A percentile compares a stretch with the other conserved stretches of the same genome.
These are phyloP conservation scores for Platanthera guangdongensis DNA, from an alignment of 106 monocot species.

Conservation along the genomic window DNA sequence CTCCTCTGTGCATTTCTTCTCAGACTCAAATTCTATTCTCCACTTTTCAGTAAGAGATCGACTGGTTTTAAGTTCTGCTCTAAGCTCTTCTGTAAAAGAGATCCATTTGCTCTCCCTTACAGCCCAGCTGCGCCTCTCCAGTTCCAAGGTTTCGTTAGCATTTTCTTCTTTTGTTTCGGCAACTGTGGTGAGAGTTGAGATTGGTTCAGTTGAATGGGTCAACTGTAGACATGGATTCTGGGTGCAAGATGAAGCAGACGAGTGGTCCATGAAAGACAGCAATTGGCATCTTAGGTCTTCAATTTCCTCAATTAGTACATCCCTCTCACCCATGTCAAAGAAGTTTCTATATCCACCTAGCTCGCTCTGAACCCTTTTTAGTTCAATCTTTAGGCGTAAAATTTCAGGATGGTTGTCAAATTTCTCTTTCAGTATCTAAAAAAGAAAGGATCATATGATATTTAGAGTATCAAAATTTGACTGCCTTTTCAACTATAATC, in stretches of 20 bases:
- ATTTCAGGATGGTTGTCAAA: constrained; percentile 93
- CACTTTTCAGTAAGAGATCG: constrained; percentile 48
- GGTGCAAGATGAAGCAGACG: constrained; percentile 23
- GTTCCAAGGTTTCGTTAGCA: constrained; percentile 30
- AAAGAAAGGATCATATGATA: background rate
- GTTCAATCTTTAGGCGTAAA: constrained; percentile 55
- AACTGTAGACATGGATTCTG: constrained; percentile 37
- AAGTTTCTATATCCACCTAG: constrained; percentile 67
- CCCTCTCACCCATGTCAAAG: constrained; percentile 78
- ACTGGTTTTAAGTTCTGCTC: constrained; percentile 59
- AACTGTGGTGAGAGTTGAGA: constrained; percentile 12
- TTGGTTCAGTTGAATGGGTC: constrained; percentile 22
- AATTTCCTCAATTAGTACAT: constrained; percentile 87
- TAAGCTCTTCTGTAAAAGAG: constrained; percentile 69
- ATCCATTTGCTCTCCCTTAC: constrained; percentile 86
- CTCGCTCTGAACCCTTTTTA: constrained; percentile 75
- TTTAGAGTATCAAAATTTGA: background rate
- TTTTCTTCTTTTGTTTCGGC: constrained; percentile 30
- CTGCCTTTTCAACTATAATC: background rate
- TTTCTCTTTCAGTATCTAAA: constrained; percentile 73
- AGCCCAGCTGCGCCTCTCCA: constrained; percentile 47
- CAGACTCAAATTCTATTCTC: constrained; percentile 69
- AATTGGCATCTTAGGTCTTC: constrained; percentile 77
- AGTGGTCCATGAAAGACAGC: constrained; percentile 57
- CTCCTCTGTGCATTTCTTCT: constrained; percentile 80